Percentiles rank a stretch among this genome's conserved stretches.
Conservation (phyloP, 2,329 filamentous ascomycete species). For the Sporothrix phasma region DNA sequence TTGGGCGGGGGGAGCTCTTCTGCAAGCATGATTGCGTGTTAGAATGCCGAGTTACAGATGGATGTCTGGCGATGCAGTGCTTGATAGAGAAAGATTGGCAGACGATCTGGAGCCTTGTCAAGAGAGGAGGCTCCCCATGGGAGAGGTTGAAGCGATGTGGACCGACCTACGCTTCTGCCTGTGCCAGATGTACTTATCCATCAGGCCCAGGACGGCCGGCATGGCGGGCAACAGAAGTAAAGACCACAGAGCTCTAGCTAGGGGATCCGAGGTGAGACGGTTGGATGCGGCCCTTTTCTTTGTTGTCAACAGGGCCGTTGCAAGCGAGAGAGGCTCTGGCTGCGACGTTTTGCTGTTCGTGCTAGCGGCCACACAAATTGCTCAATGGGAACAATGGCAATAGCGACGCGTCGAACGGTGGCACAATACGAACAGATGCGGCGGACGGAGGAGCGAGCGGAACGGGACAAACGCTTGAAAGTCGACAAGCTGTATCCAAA, state of each 20-base stretch:
- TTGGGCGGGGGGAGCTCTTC: slow-evolving; percentile 28
- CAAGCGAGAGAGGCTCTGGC: background rate
- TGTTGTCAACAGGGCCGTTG: background rate
- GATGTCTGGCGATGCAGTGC: background rate
- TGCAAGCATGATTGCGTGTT: slow-evolving; percentile 3
- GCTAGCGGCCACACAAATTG: background rate
- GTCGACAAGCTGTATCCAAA: background rate
- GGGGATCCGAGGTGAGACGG: no score
- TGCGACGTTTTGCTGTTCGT: background rate
- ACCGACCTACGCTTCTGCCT: slow-evolving; percentile 17
- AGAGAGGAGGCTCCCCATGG: background rate
- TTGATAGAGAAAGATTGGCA: background rate
- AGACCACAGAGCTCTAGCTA: background rate
- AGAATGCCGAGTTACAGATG: background rate
- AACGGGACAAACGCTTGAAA: background rate
- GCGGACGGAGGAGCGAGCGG: background rate
- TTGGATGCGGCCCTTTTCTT: background rate
- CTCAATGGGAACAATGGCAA: slow-evolving; percentile 6
- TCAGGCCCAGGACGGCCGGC: slow-evolving; percentile 19
- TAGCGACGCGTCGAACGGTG: background rate
- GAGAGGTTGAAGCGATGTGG: background rate
- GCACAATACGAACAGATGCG: background rate
- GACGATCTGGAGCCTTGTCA: background rate
- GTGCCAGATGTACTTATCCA: slow-evolving; percentile 21
- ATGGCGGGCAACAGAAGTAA: slow-evolving; percentile 11